Percentiles rank a stretch among this genome's conserved stretches.
Conservation (phyloP, 495 filamentous ascomycete species). For the Daldinia loculata region DNA sequence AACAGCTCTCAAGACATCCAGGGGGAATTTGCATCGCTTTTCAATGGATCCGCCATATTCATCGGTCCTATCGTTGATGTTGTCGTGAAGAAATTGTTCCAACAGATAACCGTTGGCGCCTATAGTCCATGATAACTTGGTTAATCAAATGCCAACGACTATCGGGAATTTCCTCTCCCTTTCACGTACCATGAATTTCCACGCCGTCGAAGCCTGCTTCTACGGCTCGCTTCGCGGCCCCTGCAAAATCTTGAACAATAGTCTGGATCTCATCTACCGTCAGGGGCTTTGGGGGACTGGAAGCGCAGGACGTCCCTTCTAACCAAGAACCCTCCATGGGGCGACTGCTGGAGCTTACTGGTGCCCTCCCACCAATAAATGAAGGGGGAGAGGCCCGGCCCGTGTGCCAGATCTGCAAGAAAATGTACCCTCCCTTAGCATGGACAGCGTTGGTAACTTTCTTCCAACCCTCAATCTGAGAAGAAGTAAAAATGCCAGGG, state of each 20-base stretch:
- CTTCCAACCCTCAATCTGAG: slow-evolving; percentile 69
- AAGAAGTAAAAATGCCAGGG: slow-evolving; percentile 66
- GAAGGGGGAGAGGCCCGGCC: slow-evolving; percentile 63
- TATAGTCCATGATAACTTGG: slow-evolving; percentile 54
- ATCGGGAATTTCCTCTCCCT: slow-evolving; percentile 55
- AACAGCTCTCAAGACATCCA: slow-evolving; percentile 65
- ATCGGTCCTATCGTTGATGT: slow-evolving; percentile 66
- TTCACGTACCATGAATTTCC: slow-evolving; percentile 73
- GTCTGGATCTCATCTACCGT: slow-evolving; percentile 63
- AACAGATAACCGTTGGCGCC: slow-evolving; percentile 71
- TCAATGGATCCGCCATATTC: slow-evolving; percentile 68
- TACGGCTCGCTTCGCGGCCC: slow-evolving; percentile 67
- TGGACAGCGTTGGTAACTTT: slow-evolving; percentile 70
- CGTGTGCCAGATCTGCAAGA: slow-evolving; percentile 70
- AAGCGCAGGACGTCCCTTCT: slow-evolving; percentile 48
- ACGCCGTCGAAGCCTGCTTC: slow-evolving; percentile 77
- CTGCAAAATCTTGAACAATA: slow-evolving; percentile 61
- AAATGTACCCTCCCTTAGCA: slow-evolving; percentile 67
- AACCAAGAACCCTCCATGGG: slow-evolving; percentile 34
- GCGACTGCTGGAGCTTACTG: slow-evolving; percentile 46
- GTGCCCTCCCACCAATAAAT: slow-evolving; percentile 48
- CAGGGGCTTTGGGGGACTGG: slow-evolving; percentile 60
- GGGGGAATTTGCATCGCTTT: slow-evolving; percentile 64
- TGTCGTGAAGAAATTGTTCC: slow-evolving; percentile 71
- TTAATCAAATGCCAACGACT: slow-evolving; percentile 50